Conservation (phyloP, 1,139 yeast species). For the Saccharomyces pastorianus region DNA sequence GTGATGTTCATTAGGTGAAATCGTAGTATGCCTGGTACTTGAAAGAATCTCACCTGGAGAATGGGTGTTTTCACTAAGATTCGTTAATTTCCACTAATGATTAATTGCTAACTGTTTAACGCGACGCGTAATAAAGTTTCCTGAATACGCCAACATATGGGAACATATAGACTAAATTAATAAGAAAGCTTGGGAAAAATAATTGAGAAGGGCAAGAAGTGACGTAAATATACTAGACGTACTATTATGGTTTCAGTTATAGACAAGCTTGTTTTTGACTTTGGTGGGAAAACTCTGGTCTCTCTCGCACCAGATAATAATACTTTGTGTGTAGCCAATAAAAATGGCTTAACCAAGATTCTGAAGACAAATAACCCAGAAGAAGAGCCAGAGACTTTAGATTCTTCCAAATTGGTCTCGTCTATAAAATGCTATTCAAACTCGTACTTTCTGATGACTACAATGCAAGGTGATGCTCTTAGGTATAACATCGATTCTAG, state of each 20-base stretch:
- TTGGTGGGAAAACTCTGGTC: constrained; percentile 27
- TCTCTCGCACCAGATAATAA: constrained; percentile 18
- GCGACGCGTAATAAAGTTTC: not conserved
- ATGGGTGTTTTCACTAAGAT: not conserved
- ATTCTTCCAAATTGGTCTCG: constrained; percentile 18
- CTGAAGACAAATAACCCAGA: constrained; percentile 20
- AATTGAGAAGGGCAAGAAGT: not conserved
- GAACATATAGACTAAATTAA: not conserved
- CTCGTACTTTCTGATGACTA: constrained; percentile 18
- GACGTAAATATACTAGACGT: not conserved
- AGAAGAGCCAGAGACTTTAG: constrained; percentile 30
- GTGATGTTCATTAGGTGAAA: not conserved
- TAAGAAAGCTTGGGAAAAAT: not conserved
- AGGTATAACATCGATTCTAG: constrained; percentile 12
- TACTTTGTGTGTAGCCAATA: constrained; percentile 24
- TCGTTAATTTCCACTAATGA: not conserved
- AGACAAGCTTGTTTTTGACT: constrained; percentile 25
- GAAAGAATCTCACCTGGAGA: not conserved
- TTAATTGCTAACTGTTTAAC: not conserved
- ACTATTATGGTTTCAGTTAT: constrained; percentile 7
- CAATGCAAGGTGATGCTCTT: constrained; percentile 25
- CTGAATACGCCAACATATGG: not conserved
- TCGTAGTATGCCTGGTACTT: not conserved
- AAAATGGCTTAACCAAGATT: constrained; percentile 26
- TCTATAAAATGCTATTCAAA: constrained; percentile 15